phyloP scores from a whole-genome alignment of 768 basidiomycete genomes.

The Pisolithus marmoratus region DNA sequence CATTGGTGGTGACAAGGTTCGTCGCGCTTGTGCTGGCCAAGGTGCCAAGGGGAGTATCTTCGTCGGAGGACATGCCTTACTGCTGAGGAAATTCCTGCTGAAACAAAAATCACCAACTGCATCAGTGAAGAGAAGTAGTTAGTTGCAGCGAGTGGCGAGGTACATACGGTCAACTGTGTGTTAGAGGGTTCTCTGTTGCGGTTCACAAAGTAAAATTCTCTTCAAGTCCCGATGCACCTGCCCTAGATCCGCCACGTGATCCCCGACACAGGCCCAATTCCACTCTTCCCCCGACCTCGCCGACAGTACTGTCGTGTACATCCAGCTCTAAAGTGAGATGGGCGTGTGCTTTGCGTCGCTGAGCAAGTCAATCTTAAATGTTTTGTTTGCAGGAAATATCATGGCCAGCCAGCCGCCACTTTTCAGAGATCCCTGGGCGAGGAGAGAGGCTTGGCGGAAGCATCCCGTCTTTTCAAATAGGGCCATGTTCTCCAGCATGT shows the following conservation, averaged over 20 bases:
- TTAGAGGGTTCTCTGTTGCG: constrained; percentile 21
- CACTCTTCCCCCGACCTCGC: constrained; percentile 6
- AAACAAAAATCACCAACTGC: constrained; percentile 1
- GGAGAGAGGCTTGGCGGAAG: constrained; percentile 88
- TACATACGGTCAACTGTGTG: constrained; percentile 23
- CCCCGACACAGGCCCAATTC: no score
- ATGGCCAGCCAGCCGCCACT: constrained; percentile 61
- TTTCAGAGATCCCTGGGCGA: constrained; percentile 93
- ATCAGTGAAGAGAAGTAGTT: constrained; percentile 11
- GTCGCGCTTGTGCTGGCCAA: constrained; percentile 38
- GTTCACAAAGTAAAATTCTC: constrained; percentile 21
- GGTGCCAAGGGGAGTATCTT: constrained; percentile 46
- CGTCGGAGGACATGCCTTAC: constrained; percentile 50
- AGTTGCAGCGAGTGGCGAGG: constrained; percentile 20
- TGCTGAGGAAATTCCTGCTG: constrained; percentile 15
- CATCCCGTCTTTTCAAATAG: constrained; percentile 83
- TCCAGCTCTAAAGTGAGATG: constrained; percentile 16
- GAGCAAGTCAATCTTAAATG: constrained; percentile 7
- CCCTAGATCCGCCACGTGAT: constrained; percentile 46
- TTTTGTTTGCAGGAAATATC: constrained; percentile 10
- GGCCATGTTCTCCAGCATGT: constrained; percentile 83
- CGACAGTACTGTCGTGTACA: not conserved
- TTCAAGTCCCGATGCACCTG: constrained; percentile 45
- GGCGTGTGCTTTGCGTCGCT: not conserved
- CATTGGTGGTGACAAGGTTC: constrained; percentile 40